Base-by-base conservation (phyloP, 305 asterid genomes). In the Solanum hybrid region DNA sequence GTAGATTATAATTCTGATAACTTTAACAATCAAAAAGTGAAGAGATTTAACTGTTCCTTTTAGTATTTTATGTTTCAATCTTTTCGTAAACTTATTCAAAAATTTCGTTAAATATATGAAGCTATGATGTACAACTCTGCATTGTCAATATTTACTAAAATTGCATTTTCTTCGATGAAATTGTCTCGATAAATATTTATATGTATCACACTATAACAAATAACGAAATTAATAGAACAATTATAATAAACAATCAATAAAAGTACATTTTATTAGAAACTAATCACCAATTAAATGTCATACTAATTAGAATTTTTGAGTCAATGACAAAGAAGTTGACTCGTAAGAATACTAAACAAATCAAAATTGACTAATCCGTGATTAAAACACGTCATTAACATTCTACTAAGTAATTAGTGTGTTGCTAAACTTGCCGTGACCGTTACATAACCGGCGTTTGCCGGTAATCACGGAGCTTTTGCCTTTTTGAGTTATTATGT, bases 381-480 rank as follows among this genome's bases (percentile, higher is more conserved):
- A 77, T 32, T 61, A 61, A 61, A 20, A 61, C 72, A 61, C 10
- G 72, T 61, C 24, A 61, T 61, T 78, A 33, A 20, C 83, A 15
- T 77, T 32, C 41, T 32, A 33, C 2, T 51, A 1, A 3, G 38
- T 15, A 82, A 77, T 34, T 57, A 15, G 9, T 85, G 10, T 51
- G 38, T 57, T 85, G 20, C 39, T 57, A 45, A 29, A 65, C 39
- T 39, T 32, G 80, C 86, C 89, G 80, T 73, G 79, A 87, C 72
- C 89, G 89, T 73, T 20, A 38, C 72, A 73, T 12, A 73, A 73
- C 89, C 84, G 39, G 84, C 2, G 82, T 29, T 15, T 65, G 70
- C 83, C 89, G 89, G n/a, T 87, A 73, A 68, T 72, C 27, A 34
- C 83, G 89, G 89, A 37, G 84, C 78, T 31, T 79, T 87, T 72